Evolutionary conservation across 768 basidiomycete species (phyloP), one percentile per base, ranked within the genome.

Genomic region (Mycena olivaceomarginata): DNA sequence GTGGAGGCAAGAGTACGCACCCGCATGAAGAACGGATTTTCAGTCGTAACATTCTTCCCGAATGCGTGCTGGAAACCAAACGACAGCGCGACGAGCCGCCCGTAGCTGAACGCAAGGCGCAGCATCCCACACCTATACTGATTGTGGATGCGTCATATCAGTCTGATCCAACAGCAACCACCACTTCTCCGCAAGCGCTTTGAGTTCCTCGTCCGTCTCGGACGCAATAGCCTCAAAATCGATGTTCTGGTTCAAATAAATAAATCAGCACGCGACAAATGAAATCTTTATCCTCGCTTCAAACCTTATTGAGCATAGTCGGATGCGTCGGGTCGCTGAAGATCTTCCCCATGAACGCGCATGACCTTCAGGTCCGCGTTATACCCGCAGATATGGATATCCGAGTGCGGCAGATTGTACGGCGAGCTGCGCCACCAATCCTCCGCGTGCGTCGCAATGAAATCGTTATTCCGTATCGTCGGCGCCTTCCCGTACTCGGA

Each of bases 401-500:
- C 96, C 77, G 96, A 96, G 80, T 93, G 87, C 63, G 87, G 85
- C 85, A 95, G 87, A 81, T 95, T 96, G 83, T 91, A 92, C 10
- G 87, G 88, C 1, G 94, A 95, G 74, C 87, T 89, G 68, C 86
- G 84, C 93, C 94, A 96, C 94, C 94, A 96, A 70, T 91, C 85
- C 70, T 90, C 91, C 1, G 92, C 93, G 80, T 94, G 93, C 70
- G 88, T 89, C 20, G 94, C 94, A 74, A 94, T 93, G 83, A 95
- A 97, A 85, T 96, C 95, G 9, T 90, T 88, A 79, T 94, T 92
- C 76, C 89, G 89, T 82, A 98, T 93, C 60, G 95, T 96, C 20
- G 95, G 93, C 0, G 93, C 91, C 85, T 97, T 97, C 70, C 97
- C 97, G 85, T 98, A 97, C 84, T 97, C 94, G 20, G 93, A 94